Evolutionary conservation across 805 yeast species (phyloP), one percentile per base, ranked within the genome.

Genomic region (Pichia kluyveri): DNA sequence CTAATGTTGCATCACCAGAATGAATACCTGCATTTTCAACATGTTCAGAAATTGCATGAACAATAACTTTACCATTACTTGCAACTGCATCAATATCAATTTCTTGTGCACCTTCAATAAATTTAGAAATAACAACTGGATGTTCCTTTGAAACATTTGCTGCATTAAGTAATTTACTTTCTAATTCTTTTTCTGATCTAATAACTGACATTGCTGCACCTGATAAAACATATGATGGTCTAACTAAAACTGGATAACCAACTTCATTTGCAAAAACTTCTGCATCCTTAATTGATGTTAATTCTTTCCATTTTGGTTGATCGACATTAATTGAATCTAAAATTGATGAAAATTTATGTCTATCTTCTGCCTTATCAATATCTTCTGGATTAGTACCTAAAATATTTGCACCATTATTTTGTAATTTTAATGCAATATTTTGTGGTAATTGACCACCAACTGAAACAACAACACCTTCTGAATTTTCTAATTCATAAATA

Each of bases 171-270:
- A 91, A 75, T 69, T 93, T 89, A 44, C 79, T 65, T 58, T 83
- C 93, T 56, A 91, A 78, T 67, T 93, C 97, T 43, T 75, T 71
- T 65, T 83, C 83, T 53, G 77, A 79, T 62, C 79, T 78, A 56
- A 93, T 90, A 40, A 89, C 96, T 52, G 93, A 83, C 99, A 91
- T 93, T 51, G 99, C 98, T 53, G 99, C 98, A 71, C 99, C 99
- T 49, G 96, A 86, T 55, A 91, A 76, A 43, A 91, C 99, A 63
- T 91, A 91, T 1, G 98, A 90, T 45, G 99, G 99, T 72, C 99
- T 87, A 51, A 91, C 96, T 58, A 91, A 77, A 11, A 91, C 99
- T 44, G 99, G 99, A 77, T 82, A 91, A 23, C 90, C 87, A 47
- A 91, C 98, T 56, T 77, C 75, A 47, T 79, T 72, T 44, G 98